Evolutionary conservation across 2,329 filamentous ascomycete genomes (phyloP), one percentile per base, ranked within the genome.

Genomic region (Talaromyces sp.): DNA sequence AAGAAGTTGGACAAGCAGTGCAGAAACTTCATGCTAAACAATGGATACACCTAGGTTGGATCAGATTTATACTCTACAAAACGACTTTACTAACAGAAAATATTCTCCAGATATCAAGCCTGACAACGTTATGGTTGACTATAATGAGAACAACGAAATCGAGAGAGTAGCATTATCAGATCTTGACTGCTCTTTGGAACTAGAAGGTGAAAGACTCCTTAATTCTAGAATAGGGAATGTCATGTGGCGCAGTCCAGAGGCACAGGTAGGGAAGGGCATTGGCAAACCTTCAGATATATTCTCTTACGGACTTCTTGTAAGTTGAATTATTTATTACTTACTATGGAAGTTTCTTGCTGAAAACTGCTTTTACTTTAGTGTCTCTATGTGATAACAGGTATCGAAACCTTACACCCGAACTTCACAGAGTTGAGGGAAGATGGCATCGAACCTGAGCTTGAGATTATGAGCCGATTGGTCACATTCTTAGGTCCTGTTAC

Each of bases 381-480:
- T 59, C 61, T 64, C 55, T 70, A 61, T 61, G 60, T 66, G 25
- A 64, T 66, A 57, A 67, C 61, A 28, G 63, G 64, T 43, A 60
- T 62, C 33, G 61, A 69, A 65, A 63, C 52, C 9, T 61, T 66
- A 55, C 64, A 65, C 52, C 61, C 59, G 45, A 63, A 70, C 60
- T 67, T 66, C 39, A 28, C 64, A 33, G 60, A 62, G 54, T 60
- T 67, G 39, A 62, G 63, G 46, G 56, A 59, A 59, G 61, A 58
- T 11, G 59, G 56, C 43, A 59, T 65, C 50, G 64, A 68, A 62
- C 63, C 63, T 33, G 66, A 69, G 52, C 53, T 58, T 54, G 64
- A 66, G 57, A 68, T 67, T 63, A 54, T 71, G 50, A 60, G 62
- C 54, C 66, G 63, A 51, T 63, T 68, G 57, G 63, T 70, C 56